Evolutionary conservation across 2,329 filamentous ascomycete genomes (phyloP), one percentile per base, ranked within the genome.

Genomic region (Akanthomyces muscarius): DNA sequence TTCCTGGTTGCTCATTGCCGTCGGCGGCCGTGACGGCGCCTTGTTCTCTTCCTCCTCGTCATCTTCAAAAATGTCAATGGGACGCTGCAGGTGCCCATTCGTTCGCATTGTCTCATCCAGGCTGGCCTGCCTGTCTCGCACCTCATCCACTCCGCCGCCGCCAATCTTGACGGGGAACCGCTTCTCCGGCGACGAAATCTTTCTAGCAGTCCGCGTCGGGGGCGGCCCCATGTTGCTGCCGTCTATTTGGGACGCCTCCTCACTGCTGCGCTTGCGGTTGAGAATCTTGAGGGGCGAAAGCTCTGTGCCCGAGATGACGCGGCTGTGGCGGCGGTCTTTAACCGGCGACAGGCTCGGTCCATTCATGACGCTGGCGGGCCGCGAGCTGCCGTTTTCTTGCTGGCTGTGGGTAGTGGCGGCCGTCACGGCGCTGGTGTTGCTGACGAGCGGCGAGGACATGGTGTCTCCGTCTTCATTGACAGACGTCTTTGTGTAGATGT

Each of bases 41-140:
- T 5, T 14, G 33, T 14, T 13, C 13, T 38, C 42, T 14, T 70
- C 69, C 21, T 69, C 68, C 41, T 71, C 72, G 33, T 82, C 80
- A 68, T 88, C 85, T 69, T 88, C 86, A 41, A 88, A 83, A 52
- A 88, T 87, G 64, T 84, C 80, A 67, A 88, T 87, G 5, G 84
- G 84, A 62, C 80, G 81, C 68, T 80, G 82, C 45, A 88, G 75
- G 3, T 82, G 83, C 57, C 81, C 79, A 66, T 86, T 86, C 51
- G 83, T 78, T 48, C 76, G 75, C 61, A 87, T 75, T 2, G 80
- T 80, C 62, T 86, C 80, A 61, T 86, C 81, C 23, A 87, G 71
- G 54, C 76, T 80, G 45, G 82, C 75, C 23, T 77, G 76, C 62
- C 71, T 75, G 66, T 79, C 60, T 2, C 53, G 54, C 38, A 45